Conservation (phyloP, 164 flowering plant genomes). For the Berberis thunbergii region DNA sequence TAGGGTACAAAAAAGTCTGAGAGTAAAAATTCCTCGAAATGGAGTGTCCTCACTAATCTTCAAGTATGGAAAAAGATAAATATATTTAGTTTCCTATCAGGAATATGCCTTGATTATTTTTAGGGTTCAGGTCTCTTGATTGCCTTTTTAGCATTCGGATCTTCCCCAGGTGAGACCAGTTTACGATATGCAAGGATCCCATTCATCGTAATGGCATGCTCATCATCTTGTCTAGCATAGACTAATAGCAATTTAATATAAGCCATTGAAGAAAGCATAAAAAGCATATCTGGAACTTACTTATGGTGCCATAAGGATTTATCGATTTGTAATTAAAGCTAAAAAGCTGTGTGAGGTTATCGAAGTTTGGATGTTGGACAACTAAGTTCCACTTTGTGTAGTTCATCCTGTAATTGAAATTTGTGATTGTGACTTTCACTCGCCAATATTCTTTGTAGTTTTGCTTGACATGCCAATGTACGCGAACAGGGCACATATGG, state of each 20-base stretch:
- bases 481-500: slow-evolving; percentile 1
- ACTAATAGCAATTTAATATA: background rate
- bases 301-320: slow-evolving; percentile 21
- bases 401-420: slow-evolving; percentile 1
- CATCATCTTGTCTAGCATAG: background rate
- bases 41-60: no score
- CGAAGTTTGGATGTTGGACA: slow-evolving; percentile 1
- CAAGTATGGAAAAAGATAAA: no score
- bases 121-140: no score
- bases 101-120: no score
- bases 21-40: no score
- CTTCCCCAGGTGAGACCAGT: no score
- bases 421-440: background rate
- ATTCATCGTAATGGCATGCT: no score
- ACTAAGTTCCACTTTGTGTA: background rate
- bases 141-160: no score
- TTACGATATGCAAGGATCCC: no score
- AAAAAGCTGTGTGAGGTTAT: background rate
- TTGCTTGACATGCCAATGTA: slow-evolving; percentile 1
- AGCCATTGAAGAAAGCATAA: background rate
- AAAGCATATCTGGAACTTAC: slow-evolving; percentile 32
- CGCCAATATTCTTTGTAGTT: slow-evolving; percentile 1
- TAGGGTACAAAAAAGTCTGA: no score
- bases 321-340: background rate
- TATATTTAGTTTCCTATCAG: no score